Conservation (phyloP, 495 filamentous ascomycete species). For the Neurospora sp. region DNA sequence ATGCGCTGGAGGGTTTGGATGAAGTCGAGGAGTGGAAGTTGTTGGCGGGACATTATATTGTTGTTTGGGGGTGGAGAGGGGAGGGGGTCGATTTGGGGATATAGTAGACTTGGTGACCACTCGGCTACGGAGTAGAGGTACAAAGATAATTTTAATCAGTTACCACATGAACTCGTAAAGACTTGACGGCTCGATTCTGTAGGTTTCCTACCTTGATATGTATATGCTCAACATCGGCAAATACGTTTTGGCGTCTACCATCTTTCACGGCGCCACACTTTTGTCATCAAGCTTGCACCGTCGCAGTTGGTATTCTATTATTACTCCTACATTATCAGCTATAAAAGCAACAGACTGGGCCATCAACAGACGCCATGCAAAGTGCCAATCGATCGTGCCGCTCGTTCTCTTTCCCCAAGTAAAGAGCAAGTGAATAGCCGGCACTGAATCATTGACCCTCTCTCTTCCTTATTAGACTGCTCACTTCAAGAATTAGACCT, state of each 20-base stretch:
- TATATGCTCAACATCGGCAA: not conserved
- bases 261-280: not conserved
- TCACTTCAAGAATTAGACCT: not conserved
- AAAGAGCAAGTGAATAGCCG: not conserved
- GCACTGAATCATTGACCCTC: not conserved
- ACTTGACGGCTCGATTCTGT: not conserved
- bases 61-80: conserved; percentile 61
- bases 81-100: conserved; percentile 14
- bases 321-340: not conserved
- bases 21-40: conserved; percentile 93
- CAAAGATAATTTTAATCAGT: not conserved
- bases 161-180: not conserved
- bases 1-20: conserved; percentile 75
- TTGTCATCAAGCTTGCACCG: not conserved
- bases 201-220: not conserved
- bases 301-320: not conserved
- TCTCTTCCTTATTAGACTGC: not conserved
- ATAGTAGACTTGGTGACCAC: not conserved
- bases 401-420: not conserved
- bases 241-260: not conserved
- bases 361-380: not conserved
- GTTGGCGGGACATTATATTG: conserved; percentile 79
- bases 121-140: not conserved
- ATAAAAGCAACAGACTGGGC: not conserved
- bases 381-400: not conserved